A percentile compares a stretch with the other conserved stretches of the same genome.
Conservation (phyloP, 2,329 filamentous ascomycete species). For the Botrytis squamosa region DNA sequence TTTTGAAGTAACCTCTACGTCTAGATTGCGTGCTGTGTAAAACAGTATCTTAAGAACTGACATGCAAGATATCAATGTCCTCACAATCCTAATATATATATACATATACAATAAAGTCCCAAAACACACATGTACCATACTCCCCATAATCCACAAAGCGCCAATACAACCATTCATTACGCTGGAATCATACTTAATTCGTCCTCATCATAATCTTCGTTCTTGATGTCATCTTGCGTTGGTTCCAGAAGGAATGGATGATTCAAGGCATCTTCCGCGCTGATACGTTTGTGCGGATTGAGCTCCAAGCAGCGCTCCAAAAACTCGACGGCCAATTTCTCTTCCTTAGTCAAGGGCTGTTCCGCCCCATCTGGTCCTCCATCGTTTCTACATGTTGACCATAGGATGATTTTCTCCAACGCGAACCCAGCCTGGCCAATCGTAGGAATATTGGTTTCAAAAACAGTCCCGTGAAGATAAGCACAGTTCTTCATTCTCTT, state of each 20-base stretch:
- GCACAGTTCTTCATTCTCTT: slow-evolving; percentile 81
- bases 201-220: slow-evolving; percentile 47
- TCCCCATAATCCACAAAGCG: slow-evolving; percentile 14
- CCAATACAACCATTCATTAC: slow-evolving; percentile 11
- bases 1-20: not conserved
- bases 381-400: slow-evolving; percentile 80
- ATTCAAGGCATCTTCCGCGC: slow-evolving; percentile 68
- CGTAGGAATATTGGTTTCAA: slow-evolving; percentile 90
- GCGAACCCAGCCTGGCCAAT: slow-evolving; percentile 82
- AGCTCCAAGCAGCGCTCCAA: slow-evolving; percentile 71
- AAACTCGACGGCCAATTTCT: slow-evolving; percentile 72
- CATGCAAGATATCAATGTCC: slow-evolving; percentile 17
- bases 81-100: slow-evolving; percentile 24
- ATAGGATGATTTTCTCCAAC: slow-evolving; percentile 90
- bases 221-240: slow-evolving; percentile 48
- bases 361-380: slow-evolving; percentile 50
- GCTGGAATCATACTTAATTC: slow-evolving; percentile 21
- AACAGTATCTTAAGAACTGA: slow-evolving; percentile 26
- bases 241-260: slow-evolving; percentile 64
- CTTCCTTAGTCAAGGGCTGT: slow-evolving; percentile 59
- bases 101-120: slow-evolving; percentile 25
- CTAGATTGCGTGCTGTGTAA: slow-evolving; percentile 19
- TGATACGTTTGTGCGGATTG: slow-evolving; percentile 71
- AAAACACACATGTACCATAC: slow-evolving; percentile 20
- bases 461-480: slow-evolving; percentile 82